phyloP scores from a whole-genome alignment of 2,329 filamentous ascomycete species.

The Alternaria sp. region DNA sequence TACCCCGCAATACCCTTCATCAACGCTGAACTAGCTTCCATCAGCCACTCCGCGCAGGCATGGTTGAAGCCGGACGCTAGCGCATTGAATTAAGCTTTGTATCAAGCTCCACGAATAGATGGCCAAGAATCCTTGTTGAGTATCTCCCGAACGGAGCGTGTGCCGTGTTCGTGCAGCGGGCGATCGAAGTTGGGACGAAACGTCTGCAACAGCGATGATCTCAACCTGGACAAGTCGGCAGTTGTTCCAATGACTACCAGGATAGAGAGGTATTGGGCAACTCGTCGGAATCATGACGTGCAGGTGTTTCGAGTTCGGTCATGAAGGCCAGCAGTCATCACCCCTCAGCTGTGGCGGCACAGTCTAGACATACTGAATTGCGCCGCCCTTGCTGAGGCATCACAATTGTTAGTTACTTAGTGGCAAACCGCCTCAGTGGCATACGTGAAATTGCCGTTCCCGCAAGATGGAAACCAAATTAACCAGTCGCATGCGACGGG shows the following conservation, averaged over 20 bases:
- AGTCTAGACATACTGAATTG: neutral
- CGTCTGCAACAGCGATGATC: constrained; percentile 19
- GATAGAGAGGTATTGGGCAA: neutral
- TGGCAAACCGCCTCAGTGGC: constrained; percentile 6
- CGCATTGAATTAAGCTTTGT: constrained; percentile 37
- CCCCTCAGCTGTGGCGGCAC: constrained; percentile 1
- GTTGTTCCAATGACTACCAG: neutral
- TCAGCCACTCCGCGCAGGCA: constrained; percentile 31
- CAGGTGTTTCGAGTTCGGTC: neutral
- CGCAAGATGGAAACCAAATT: neutral
- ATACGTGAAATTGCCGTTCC: constrained; percentile 7
- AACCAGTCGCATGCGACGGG: constrained; percentile 2
- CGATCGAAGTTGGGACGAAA: constrained; percentile 19
- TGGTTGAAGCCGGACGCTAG: constrained; percentile 28
- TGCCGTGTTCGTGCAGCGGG: constrained; percentile 15
- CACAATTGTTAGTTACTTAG: neutral
- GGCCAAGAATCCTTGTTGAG: constrained; percentile 39
- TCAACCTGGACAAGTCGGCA: constrained; percentile 11
- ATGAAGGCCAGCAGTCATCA: neutral
- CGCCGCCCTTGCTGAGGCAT: neutral
- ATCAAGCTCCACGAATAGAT: constrained; percentile 33
- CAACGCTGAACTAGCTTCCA: constrained; percentile 31
- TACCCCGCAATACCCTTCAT: constrained; percentile 37
- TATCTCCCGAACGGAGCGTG: constrained; percentile 30
- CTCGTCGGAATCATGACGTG: neutral